Evolutionary conservation across 257 asterid species (phyloP), one percentile per base, ranked within the genome.

Genomic region (Solanum medicagineum): DNA sequence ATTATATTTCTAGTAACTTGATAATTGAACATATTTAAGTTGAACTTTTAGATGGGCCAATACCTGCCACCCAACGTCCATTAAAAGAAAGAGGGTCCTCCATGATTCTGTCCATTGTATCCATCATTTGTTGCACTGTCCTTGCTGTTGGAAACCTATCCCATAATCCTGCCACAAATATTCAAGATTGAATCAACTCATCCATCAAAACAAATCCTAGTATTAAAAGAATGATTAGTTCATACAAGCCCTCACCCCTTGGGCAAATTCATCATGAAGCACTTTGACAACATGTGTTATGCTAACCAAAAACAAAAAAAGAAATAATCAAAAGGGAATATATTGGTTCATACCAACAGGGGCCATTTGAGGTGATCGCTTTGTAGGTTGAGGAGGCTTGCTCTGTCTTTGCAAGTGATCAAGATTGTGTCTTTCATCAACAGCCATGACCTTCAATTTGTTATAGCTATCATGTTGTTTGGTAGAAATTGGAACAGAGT

Each of bases 101-200:
- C 88, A 92, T 86, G 45, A 94, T 22, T 17, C 92, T 91, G 8
- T 94, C 96, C 98, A 94, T 94, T 42, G 97, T 91, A 7, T 93
- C 98, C 92, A 94, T 87, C 98, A 94, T 93, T 66, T 94, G 96
- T 59, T 94, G 95, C 86, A 94, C 92, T 73, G 98, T 94, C 55
- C 91, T 92, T 14, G 97, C 94, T 7, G 93, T 90, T 17, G 97
- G 97, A 63, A 90, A 93, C 87, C 94, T 91, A 86, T 93, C 98
- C 96, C 95, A 91, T 47, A 91, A 55, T 49, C 97, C 98, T 94
- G 89, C 42, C 42, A 14, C 44, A 75, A 75, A 73, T 44, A 10
- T 73, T 73, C 81, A 73, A 73, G 36, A 73, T 14, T 19, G 5
- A 17, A 57, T 57, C 12, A 57, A 57, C 65, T 57, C 24, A 16